Evolutionary conservation across 78 protist species (phyloP), one percentile per base, ranked within the genome.

Genomic region (Mastigamoeba balamuthi): DNA sequence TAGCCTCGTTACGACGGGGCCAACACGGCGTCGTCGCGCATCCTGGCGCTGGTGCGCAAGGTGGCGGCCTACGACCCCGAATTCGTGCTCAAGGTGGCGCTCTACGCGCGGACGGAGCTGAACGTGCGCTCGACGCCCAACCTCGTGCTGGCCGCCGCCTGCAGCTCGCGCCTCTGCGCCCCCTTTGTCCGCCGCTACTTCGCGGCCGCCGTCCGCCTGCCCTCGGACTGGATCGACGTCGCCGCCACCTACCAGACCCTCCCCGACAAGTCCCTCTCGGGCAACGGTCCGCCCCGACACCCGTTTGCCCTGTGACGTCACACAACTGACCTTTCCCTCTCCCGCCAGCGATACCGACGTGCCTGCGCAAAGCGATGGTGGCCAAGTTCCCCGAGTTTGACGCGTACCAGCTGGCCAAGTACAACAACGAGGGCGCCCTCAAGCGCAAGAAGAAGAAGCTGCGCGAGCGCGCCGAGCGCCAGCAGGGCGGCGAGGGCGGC

Each of bases 221-320:
- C 95, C 27, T 74, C 88, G 5, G 95, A 92, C 76, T 88, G 92
- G 92, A 63, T 92, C 30, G 92, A 88, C 27, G 73, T 91, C 7
- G 83, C 89, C 1, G 25, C 68, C 4, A 37, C 67, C 17, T 69
- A 0, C 27, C 52, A n/a, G 40, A 2, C 36, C 40, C n/a, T 76
- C 23, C 48, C 70, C 10, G 70, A 66, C 37, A 76, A 40, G 73
- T 1, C 39, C 68, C 0, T 36, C 2, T 29, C 69, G 28, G 64
- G 27, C 25, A 3, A 25, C 30, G 0, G 10, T 4, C 23, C 53
- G 10, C 40, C 52, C 36, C 6, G 4, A 2, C 52, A 4, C 1
- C 42, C 40, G 23, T 30, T 0, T 0, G 39, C 33, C 6, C 33
- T 78, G 30, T 40, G 43, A 40, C 9, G 35, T n/a, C 38, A 39